Base-by-base conservation (phyloP, 352 stramenopile genomes). In the Phytophthora chlamydospora region DNA sequence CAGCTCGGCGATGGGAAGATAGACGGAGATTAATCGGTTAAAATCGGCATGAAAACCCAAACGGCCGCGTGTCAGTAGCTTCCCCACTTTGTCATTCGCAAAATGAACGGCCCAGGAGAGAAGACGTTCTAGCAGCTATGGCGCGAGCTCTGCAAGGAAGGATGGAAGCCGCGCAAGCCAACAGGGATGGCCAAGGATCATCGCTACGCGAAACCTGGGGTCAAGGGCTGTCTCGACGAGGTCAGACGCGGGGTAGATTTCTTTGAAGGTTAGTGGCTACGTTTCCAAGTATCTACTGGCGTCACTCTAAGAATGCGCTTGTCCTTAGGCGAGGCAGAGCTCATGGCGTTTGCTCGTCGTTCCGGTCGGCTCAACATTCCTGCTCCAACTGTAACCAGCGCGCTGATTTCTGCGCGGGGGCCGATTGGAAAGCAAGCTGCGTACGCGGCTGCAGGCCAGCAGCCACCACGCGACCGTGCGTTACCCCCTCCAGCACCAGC, bases 121-220 rank as follows among this genome's bases (percentile, higher is more conserved):
- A 51, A 64, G 46, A 56, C 45, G 32, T 57, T 57, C 38, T 58
- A 58, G 46, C 38, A 52, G 46, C 21, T 65, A 4, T 60, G 52
- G 41, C 52, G 41, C 42, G 39, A 60, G 13, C 40, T 60, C 2
- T 45, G 8, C 19, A 39, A 36, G 24, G 19, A 43, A 31, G 52
- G 52, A 34, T 60, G 40, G 32, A 51, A 52, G 21, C 5, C 41
- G 1, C 52, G 52, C 27, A 60, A 51, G 41, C 52, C 52, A 5
- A 45, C 4, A 9, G 40, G 31, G 0, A 24, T 60, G 6, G 17
- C 21, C 5, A 44, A 40, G 31, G 16, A 60, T 33, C 33, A 51
- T 10, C 31, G 29, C 21, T 60, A 62, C 43, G 54, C 54, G 1
- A 48, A 54, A 27, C 44, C 43, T 16, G 42, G 35, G 1, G 10